A percentile compares a stretch with the other conserved stretches of the same genome.
Evolutionary conservation across 164 flowering plant species (phyloP).

Genomic region (Berberis vulgaris): DNA sequence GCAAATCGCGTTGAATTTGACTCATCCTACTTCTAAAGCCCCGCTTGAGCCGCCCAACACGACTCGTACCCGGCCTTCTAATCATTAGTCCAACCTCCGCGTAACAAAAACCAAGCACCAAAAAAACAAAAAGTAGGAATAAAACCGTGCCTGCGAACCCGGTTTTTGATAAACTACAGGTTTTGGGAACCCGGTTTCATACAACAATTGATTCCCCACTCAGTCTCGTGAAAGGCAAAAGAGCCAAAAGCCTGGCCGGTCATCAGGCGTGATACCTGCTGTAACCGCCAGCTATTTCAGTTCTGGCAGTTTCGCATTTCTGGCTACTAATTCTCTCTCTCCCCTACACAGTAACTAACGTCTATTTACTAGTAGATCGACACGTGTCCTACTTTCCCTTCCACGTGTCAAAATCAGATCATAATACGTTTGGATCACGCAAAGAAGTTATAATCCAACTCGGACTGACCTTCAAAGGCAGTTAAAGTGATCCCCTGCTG

Average conservation of each 20-base stretch:
- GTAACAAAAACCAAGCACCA: conserved; percentile 13
- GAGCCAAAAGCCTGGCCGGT: conserved; percentile 9
- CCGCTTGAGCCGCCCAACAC: too few relatives aligned
- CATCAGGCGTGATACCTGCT: conserved; percentile 6
- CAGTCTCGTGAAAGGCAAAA: not conserved
- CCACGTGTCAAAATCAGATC: conserved; percentile 15
- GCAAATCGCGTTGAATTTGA: too few relatives aligned
- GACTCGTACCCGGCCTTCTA: conserved; percentile 5
- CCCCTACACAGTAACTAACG: not conserved
- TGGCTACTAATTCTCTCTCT: conserved; percentile 14
- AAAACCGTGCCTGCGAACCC: not conserved
- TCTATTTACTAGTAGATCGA: not conserved
- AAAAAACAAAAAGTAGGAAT: too few relatives aligned
- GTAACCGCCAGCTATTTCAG: conserved; percentile 29
- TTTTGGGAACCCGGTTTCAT: too few relatives aligned
- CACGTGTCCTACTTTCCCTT: not conserved
- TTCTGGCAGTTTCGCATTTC: conserved; percentile 4
- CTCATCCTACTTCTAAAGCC: too few relatives aligned
- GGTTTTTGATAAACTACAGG: not conserved
- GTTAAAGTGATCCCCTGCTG: not conserved
- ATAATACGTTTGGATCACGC: conserved; percentile 8
- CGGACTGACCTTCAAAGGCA: not conserved
- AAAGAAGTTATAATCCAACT: not conserved
- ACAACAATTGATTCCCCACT: too few relatives aligned
- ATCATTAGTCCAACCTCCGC: conserved; percentile 54